phyloP scores from a whole-genome alignment of 2,329 filamentous ascomycete genomes.

The Hymenotorrendiella dingleyae region DNA sequence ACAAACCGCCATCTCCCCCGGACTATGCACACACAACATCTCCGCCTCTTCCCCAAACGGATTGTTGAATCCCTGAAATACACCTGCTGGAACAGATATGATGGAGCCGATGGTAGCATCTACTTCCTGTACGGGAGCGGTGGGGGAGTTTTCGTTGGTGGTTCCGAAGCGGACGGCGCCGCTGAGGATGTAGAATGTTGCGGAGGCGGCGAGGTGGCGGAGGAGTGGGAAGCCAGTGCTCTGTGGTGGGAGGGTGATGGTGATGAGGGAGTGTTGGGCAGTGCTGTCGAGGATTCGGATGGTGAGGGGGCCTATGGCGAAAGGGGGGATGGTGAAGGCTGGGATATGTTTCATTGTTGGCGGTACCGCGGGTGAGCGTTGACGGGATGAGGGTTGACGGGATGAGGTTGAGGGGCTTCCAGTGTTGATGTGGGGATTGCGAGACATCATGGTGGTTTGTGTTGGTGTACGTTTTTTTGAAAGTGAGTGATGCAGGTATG shows the following conservation, averaged over 20 bases:
- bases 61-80: constrained; percentile 3
- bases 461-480: background rate
- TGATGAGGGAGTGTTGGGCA: background rate
- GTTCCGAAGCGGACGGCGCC: constrained; percentile 1
- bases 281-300: constrained; percentile 1
- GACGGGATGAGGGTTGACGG: background rate
- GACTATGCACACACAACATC: constrained; percentile 5
- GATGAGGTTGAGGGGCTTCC: background rate
- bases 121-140: background rate
- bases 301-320: constrained; percentile 1
- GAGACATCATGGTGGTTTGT: background rate
- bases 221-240: constrained; percentile 2
- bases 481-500: no score
- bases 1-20: constrained; percentile 1
- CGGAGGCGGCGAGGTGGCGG: background rate
- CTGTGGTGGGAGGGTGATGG: constrained; percentile 3
- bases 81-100: background rate
- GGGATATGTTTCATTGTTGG: constrained; percentile 3
- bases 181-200: constrained; percentile 3
- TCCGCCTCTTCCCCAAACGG: background rate
- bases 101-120: background rate
- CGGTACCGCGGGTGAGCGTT: background rate
- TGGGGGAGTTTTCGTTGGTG: background rate
- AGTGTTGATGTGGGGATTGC: background rate
- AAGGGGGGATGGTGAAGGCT: background rate